Base-by-base conservation (phyloP, 495 filamentous ascomycete genomes). In the Penicillium robsamsonii region DNA sequence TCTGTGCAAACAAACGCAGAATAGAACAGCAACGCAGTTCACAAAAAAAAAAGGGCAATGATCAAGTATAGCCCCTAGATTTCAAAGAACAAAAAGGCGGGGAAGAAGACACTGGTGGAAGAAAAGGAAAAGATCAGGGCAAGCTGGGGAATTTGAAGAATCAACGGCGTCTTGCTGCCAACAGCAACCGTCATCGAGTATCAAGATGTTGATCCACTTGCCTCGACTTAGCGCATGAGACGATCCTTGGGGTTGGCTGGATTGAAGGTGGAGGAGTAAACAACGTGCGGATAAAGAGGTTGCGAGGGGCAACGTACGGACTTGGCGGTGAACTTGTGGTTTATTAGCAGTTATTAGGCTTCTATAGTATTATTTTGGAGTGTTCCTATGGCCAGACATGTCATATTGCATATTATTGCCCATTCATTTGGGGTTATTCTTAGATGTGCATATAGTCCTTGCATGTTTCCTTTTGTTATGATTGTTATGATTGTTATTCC, bases 291-390 rank as follows among this genome's bases (percentile, higher is more conserved):
- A 56, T 50, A 56, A 53, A 30, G 57, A 46, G 56, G 74, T 77
- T 75, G 74, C 69, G 56, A 58, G 59, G 70, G 74, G 74, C 74
- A 76, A 76, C 73, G 56, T 24, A 40, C 42, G 55, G 40, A 50
- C 50, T 51, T 61, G 55, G 62, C 62, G 66, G 66, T 69, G 47
- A 67, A 60, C 40, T 41, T 56, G 53, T 50, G 40, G 42, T 50
- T 40, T 42, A 37, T 40, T 27, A 43, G 43, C 27, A 30, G 40
- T 17, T 40, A 51, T 51, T 42, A 42, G 33, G 24, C 35, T 51
- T 38, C 35, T 29, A 48, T 24, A 52, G 27, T 18, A 49, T 38
- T 60, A 33, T 46, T 54, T 55, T 46, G 30, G 29, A 15, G 47
- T 50, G 20, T 27, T 7, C 35, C 37, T 51, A 42, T 30, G 31